These are phyloP conservation scores for Cryptomeria japonica DNA, from an alignment of 75 land plant species.

Conservation along the genomic window DNA sequence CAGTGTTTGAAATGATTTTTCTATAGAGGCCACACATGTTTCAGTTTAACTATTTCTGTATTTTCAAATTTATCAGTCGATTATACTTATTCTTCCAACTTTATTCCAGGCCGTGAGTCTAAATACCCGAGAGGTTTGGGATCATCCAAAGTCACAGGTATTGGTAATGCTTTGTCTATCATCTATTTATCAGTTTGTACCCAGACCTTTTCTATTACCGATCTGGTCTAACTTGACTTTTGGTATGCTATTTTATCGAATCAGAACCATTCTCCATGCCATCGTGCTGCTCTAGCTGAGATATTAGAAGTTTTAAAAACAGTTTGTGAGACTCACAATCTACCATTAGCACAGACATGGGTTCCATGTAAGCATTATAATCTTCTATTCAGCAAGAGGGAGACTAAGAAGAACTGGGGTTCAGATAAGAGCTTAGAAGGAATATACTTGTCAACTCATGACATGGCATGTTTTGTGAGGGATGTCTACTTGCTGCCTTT, in stretches of 20 bases:
- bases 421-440: constrained; percentile 2
- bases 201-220: neutral
- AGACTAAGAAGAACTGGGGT: neutral
- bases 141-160: constrained; percentile 36
- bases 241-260: neutral
- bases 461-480: constrained; percentile 15
- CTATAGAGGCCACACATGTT: neutral
- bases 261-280: neutral
- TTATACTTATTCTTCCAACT: neutral
- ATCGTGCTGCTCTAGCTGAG: constrained; percentile 34
- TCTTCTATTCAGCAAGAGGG: constrained; percentile 3
- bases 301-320: constrained; percentile 43
- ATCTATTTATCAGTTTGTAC: neutral
- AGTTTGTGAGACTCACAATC: constrained; percentile 40
- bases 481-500: constrained; percentile 6
- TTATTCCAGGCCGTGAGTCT: constrained; percentile 59
- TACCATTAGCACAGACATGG: constrained; percentile 59
- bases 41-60: neutral
- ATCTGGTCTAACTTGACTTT: neutral
- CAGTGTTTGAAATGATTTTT: neutral
- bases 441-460: constrained; percentile 25
- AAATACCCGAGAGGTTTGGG: constrained; percentile 32
- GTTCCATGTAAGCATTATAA: constrained; percentile 35
- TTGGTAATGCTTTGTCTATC: neutral
- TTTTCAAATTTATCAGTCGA: neutral